Base-by-base conservation (phyloP, 2,329 filamentous ascomycete genomes). In the Ophiostoma tasmaniense region DNA sequence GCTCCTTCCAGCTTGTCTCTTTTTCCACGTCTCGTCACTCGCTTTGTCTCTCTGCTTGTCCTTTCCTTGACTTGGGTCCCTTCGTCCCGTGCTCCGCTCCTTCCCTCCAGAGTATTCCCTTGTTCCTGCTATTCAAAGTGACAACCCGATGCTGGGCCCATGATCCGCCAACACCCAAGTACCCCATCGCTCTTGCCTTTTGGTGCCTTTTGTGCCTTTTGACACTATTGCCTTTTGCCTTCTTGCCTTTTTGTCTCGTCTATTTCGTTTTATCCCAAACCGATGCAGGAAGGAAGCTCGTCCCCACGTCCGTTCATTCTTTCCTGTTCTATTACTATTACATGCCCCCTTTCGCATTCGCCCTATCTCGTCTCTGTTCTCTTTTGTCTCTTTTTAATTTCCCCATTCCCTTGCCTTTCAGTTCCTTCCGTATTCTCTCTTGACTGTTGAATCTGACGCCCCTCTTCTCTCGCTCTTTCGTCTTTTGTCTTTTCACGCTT, bases 241-340 rank as follows among this genome's bases (percentile, higher is more conserved):
- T 45, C 42, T 45, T 45, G 14, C 42, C 42, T 45, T 45, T 45
- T 45, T 45, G 42, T 45, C 42, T 45, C 42, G 50, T 55, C 50
- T 55, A 22, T 55, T 42, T 69, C 42, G 52, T 25, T 62, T 62
- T 66, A 42, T 67, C 70, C 76, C 79, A 81, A 83, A 82, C 81
- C 42, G 42, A 45, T 45, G 42, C 42, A 45, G 42, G 42, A 22
- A 55, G 79, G 78, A 80, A 80, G 82, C 79, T 80, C 80, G 83
- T 84, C 81, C 80, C 82, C 80, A 79, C 71, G 70, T 62, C 65
- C 65, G 64, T 70, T 70, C 71, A 35, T 64, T 64, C 62, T 35
- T 64, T 35, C 62, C 62, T 64, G 42, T n/a, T 64, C 62, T 55
- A 5, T 22, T 50, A 20, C 61, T 35, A 17, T 22, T 20, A 10